phyloP scores from a whole-genome alignment of 805 yeast species.

The Novakomyces olei region DNA sequence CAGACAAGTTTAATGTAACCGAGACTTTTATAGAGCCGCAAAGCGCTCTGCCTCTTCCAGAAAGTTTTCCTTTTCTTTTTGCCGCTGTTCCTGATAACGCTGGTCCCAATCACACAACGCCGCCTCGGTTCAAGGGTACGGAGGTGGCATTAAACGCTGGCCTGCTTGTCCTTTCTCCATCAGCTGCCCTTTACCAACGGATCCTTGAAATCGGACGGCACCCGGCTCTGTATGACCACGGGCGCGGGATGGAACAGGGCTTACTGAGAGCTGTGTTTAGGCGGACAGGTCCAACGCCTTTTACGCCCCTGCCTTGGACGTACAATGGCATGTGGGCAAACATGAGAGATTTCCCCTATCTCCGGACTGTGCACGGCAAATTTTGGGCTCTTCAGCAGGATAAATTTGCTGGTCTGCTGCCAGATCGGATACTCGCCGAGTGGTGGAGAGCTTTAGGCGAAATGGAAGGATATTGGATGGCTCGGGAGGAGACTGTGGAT shows the following conservation, averaged over 20 bases:
- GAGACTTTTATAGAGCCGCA: too few species aligned
- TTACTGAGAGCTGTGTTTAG: constrained; percentile 1
- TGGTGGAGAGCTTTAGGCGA: constrained; percentile 1
- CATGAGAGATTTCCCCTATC: constrained; percentile 1
- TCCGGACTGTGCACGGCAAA: constrained; percentile 1
- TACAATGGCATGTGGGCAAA: constrained; percentile 2
- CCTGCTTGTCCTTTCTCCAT: constrained; percentile 1
- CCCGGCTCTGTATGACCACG: constrained; percentile 1
- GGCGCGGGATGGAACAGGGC: constrained; percentile 3
- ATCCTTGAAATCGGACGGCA: neutral
- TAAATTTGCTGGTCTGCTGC: neutral
- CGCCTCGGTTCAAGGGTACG: constrained; percentile 1
- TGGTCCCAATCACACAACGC: constrained; percentile 1
- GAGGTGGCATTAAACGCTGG: constrained; percentile 4
- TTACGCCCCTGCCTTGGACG: neutral
- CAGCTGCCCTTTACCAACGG: constrained; percentile 1
- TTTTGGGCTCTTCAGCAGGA: constrained; percentile 1
- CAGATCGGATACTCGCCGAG: too few species aligned
- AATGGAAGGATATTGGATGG: neutral
- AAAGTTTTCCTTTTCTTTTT: constrained; percentile 1
- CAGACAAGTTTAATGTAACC: too few species aligned
- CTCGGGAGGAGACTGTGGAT: too few species aligned
- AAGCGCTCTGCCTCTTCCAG: too few species aligned
- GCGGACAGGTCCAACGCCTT: neutral
- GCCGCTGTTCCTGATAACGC: constrained; percentile 4